Evolutionary conservation across 2,329 filamentous ascomycete species (phyloP).

Genomic region (Penicillium sp.): DNA sequence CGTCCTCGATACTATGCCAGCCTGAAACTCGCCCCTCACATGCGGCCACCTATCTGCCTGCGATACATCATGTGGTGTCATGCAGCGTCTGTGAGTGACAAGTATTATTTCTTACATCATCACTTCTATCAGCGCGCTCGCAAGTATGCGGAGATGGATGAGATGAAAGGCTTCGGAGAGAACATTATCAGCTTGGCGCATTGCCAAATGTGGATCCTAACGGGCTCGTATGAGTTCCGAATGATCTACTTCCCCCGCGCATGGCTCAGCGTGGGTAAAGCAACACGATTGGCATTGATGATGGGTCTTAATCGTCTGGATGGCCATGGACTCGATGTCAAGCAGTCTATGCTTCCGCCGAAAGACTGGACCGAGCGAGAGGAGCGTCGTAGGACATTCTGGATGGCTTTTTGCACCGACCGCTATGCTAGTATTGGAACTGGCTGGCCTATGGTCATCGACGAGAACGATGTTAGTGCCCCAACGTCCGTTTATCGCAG

Average conservation of each 20-base stretch:
- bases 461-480: constrained; percentile 74
- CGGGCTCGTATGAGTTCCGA: constrained; percentile 89
- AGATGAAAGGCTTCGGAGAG: constrained; percentile 91
- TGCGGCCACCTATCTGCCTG: constrained; percentile 82
- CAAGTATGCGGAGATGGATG: constrained; percentile 87
- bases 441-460: constrained; percentile 93
- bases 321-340: constrained; percentile 80
- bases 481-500: not conserved
- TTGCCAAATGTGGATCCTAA: constrained; percentile 79
- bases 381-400: constrained; percentile 88
- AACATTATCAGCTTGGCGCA: constrained; percentile 82
- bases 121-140: constrained; percentile 87
- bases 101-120: constrained; percentile 75
- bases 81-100: constrained; percentile 82
- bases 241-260: constrained; percentile 96
- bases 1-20: constrained; percentile 82
- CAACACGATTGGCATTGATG: constrained; percentile 83
- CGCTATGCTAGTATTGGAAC: constrained; percentile 95
- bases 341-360: constrained; percentile 82
- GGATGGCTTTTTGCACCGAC: constrained; percentile 89
- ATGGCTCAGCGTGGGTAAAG: constrained; percentile 87
- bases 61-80: constrained; percentile 96
- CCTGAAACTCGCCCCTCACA: constrained; percentile 83
- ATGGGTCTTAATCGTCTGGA: constrained; percentile 89
- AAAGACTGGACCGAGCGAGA: constrained; percentile 94